phyloP scores from a whole-genome alignment of 805 yeast species.

The Candida sakaeoensis region DNA sequence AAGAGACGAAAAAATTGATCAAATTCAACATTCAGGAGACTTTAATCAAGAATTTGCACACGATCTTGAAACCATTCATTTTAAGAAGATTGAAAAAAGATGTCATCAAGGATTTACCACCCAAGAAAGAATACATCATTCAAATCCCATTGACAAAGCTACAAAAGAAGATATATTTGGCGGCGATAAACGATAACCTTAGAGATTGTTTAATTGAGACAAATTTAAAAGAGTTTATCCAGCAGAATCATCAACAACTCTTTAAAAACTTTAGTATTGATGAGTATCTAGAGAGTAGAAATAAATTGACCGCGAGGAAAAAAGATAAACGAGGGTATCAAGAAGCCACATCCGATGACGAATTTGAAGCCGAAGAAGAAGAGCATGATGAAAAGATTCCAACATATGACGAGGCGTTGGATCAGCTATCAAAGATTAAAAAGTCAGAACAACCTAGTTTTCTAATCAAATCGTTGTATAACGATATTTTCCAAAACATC shows the following conservation, averaged over 20 bases:
- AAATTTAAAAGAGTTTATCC: conserved; percentile 49
- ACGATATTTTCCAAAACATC: conserved; percentile 20
- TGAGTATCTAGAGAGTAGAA: conserved; percentile 37
- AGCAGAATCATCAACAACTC: conserved; percentile 29
- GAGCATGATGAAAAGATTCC: neutral
- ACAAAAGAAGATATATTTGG: conserved; percentile 63
- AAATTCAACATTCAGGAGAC: conserved; percentile 50
- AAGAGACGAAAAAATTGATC: conserved; percentile 48
- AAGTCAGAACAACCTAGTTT: conserved; percentile 11
- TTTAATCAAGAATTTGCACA: conserved; percentile 73
- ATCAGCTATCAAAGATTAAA: neutral
- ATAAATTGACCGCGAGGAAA: conserved; percentile 11
- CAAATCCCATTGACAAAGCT: conserved; percentile 62
- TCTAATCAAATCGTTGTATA: conserved; percentile 14
- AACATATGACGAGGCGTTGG: conserved; percentile 4
- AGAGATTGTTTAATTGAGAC: conserved; percentile 43
- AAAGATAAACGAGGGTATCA: conserved; percentile 7
- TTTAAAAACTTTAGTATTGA: conserved; percentile 33
- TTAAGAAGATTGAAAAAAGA: conserved; percentile 76
- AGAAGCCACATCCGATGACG: conserved; percentile 31
- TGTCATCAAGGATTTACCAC: conserved; percentile 70
- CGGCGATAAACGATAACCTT: conserved; percentile 44
- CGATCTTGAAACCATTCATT: conserved; percentile 83
- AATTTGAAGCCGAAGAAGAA: conserved; percentile 16
- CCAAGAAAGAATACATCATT: conserved; percentile 83